Conservation (phyloP, 2,329 filamentous ascomycete genomes). For the Cladophialophora exuberans region DNA sequence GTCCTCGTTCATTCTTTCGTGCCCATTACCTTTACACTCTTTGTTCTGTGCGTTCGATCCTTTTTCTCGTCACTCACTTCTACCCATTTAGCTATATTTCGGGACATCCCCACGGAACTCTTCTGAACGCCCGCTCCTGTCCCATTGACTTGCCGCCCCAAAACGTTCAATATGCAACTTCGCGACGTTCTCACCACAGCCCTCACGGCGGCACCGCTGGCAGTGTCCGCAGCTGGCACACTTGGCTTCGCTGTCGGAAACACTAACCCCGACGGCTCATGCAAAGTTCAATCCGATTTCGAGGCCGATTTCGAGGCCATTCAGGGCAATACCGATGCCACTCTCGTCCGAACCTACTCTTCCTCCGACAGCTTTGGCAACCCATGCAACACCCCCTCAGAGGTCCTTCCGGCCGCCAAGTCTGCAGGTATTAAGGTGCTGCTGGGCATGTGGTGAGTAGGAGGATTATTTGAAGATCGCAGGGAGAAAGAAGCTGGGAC, state of each 20-base stretch:
- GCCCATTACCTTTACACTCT: conserved; percentile 1
- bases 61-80: neutral
- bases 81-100: too few species aligned
- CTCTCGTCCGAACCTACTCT: conserved; percentile 68
- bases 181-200: conserved; percentile 44
- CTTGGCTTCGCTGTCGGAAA: conserved; percentile 70
- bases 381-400: conserved; percentile 62
- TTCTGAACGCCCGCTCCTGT: too few species aligned
- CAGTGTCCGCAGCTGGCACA: conserved; percentile 57
- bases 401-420: conserved; percentile 68
- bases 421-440: conserved; percentile 67
- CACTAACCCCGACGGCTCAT: conserved; percentile 62
- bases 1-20: neutral
- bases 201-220: conserved; percentile 50
- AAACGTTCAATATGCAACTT: conserved; percentile 49
- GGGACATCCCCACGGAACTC: too few species aligned
- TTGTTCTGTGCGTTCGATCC: neutral
- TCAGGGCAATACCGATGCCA: conserved; percentile 53
- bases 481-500: neutral
- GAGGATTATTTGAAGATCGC: neutral
- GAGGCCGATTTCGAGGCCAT: conserved; percentile 66
- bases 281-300: conserved; percentile 67
- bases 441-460: conserved; percentile 67
- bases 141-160: neutral
- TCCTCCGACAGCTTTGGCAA: conserved; percentile 54